phyloP scores from a whole-genome alignment of 1,139 yeast genomes.

The Debaryomyces coudertii region DNA sequence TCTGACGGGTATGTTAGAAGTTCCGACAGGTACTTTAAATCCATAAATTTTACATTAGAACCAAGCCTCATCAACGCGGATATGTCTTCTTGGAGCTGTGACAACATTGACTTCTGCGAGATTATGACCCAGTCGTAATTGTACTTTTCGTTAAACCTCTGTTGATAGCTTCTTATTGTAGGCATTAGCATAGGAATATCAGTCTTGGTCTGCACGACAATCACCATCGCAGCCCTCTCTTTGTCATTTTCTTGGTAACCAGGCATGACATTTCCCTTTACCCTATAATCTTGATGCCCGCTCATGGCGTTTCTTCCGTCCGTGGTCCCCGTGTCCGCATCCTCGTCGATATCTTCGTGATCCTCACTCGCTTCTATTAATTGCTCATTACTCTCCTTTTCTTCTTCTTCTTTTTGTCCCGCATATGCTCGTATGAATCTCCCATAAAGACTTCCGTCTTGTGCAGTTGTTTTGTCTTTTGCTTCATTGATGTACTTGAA shows the following conservation, averaged over 20 bases:
- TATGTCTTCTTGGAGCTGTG: slow-evolving; percentile 9
- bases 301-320: no score
- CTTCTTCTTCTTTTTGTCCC: not conserved
- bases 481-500: not conserved
- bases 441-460: not conserved
- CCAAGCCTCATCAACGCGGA: slow-evolving; percentile 8
- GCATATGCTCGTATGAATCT: not conserved
- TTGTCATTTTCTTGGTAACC: not conserved
- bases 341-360: not conserved
- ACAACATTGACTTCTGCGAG: slow-evolving; percentile 9
- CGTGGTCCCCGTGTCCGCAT: not conserved
- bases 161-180: slow-evolving; percentile 24
- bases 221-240: slow-evolving; percentile 17
- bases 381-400: not conserved
- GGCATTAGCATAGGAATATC: slow-evolving; percentile 13
- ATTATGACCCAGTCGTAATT: slow-evolving; percentile 24
- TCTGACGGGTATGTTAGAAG: slow-evolving; percentile 28
- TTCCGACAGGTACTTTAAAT: slow-evolving; percentile 34
- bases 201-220: slow-evolving; percentile 11
- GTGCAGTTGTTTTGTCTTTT: not conserved
- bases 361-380: not conserved
- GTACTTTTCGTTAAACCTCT: slow-evolving; percentile 21
- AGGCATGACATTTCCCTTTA: not conserved
- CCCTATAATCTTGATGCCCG: not conserved
- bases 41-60: slow-evolving; percentile 36